Conservation (phyloP, 768 basidiomycete genomes). For the Mycena floridula region DNA sequence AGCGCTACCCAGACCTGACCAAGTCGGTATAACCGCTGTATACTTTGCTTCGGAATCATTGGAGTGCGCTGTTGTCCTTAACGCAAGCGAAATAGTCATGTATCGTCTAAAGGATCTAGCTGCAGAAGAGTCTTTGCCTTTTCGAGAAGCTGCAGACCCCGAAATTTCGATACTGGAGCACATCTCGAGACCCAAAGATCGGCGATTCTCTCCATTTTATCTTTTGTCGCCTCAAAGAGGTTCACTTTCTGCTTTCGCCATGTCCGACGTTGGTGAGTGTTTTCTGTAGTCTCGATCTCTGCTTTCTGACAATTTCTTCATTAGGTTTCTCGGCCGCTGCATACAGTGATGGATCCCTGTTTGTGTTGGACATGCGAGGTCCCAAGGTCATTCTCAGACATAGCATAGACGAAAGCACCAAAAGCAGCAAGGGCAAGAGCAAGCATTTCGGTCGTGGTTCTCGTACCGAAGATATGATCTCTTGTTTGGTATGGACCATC, state of each 20-base stretch:
- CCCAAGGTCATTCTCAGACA: slow-evolving; percentile 60
- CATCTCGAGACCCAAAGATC: slow-evolving; percentile 28
- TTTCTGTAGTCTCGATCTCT: not conserved
- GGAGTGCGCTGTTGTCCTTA: slow-evolving; percentile 49
- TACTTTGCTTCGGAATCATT: slow-evolving; percentile 49
- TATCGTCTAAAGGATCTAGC: slow-evolving; percentile 32
- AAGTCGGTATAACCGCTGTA: slow-evolving; percentile 14
- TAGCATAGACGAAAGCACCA: slow-evolving; percentile 32
- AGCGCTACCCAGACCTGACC: slow-evolving; percentile 19
- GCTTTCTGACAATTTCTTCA: slow-evolving; percentile 1
- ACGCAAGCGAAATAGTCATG: slow-evolving; percentile 51
- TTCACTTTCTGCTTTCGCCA: slow-evolving; percentile 45
- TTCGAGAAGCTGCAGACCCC: slow-evolving; percentile 27
- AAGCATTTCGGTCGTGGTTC: slow-evolving; percentile 25
- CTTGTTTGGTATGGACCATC: slow-evolving; percentile 63
- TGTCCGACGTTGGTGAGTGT: slow-evolving; percentile 68
- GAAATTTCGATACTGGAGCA: slow-evolving; percentile 52
- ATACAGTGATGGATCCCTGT: slow-evolving; percentile 51
- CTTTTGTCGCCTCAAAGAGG: slow-evolving; percentile 46
- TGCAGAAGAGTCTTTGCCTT: slow-evolving; percentile 7
- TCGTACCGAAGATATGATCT: slow-evolving; percentile 37
- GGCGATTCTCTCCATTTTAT: slow-evolving; percentile 55
- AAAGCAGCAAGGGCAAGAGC: slow-evolving; percentile 20
- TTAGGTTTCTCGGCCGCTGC: slow-evolving; percentile 75
- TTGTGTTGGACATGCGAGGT: slow-evolving; percentile 69